Evolutionary conservation across 169 alveolate species (phyloP), one percentile per base, ranked within the genome.

Genomic region (Ophryocystis elektroscirrha): DNA sequence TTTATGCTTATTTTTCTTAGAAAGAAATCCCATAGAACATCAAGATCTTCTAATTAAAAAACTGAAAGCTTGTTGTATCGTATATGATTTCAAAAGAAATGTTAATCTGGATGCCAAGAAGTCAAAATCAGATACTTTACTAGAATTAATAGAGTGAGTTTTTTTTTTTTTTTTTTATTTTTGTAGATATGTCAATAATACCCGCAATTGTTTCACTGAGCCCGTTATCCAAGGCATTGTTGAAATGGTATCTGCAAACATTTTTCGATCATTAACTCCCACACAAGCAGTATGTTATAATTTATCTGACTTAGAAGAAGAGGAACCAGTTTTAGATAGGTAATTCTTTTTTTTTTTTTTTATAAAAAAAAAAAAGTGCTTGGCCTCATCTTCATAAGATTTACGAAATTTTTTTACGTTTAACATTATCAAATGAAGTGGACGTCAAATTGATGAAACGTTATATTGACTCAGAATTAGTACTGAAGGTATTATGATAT

Each of bases 401-500:
- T 38, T 79, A 79, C 61, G 89, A 79, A 53, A 71, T 76, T 53
- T 79, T 79, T 53, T 61, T 79, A 23, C 72, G 89, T 37, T 80
- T 76, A 37, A 71, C 76, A 27, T 83, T 79, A 27, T 69, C 82
- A 45, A 73, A 74, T 24, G 85, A 79, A 36, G 77, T 79, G 27
- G 71, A 69, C 41, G 73, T 85, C 26, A 79, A 79, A 61, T 62
- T 69, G 35, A 85, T 84, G 27, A 76, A 72, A 50, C 73, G 73
- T 44, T 74, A 67, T 48, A 73, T 79, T 16, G 89, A 79, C 57
- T 69, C 69, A 38, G 61, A 81, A 29, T 75, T 79, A 39, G 79
- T 79, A 18, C 60, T 73, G 29, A 62, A 61, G 64, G 56, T 53
- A 18, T 43, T n/a, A n/a, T n/a, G n/a, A n/a, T n/a, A 5, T 4